phyloP scores from a whole-genome alignment of 306 rosid genomes.

The Cucumis melo region DNA sequence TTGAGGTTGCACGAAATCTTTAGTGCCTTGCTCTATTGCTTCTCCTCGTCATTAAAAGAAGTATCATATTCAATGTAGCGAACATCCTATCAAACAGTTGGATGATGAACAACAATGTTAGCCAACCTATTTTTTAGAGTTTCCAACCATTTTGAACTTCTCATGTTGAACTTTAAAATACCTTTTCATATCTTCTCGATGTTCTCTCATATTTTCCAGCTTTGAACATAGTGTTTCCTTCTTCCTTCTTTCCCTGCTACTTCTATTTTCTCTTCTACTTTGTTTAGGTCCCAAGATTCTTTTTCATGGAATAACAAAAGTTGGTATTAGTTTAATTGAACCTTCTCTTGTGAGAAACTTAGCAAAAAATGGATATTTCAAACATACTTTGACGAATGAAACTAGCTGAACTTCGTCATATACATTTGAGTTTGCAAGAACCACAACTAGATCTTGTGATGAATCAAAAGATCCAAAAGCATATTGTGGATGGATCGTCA shows the following conservation, averaged over 20 bases:
- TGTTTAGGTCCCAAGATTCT: conserved; percentile 35
- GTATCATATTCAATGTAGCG: conserved; percentile 20
- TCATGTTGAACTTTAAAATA: background rate
- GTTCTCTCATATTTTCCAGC: conserved; percentile 31
- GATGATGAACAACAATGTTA: background rate
- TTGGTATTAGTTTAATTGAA: background rate
- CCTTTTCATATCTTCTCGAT: conserved; percentile 35
- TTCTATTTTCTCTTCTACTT: conserved; percentile 28
- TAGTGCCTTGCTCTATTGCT: conserved; percentile 20
- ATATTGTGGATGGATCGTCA: conserved; percentile 67
- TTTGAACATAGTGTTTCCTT: conserved; percentile 30
- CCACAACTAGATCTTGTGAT: conserved; percentile 49
- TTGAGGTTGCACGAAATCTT: conserved; percentile 24
- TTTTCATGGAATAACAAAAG: conserved; percentile 15
- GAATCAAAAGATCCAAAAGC: conserved; percentile 56
- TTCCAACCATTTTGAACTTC: background rate
- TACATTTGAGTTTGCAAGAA: conserved; percentile 63
- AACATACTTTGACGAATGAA: conserved; percentile 60
- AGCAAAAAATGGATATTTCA: background rate
- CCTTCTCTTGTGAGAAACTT: background rate
- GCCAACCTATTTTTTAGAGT: background rate
- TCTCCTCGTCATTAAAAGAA: conserved; percentile 23
- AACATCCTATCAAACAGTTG: conserved; percentile 15
- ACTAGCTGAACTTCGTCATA: conserved; percentile 60
- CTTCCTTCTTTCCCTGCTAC: conserved; percentile 34